A percentile compares a stretch with the other conserved stretches of the same genome.
Conservation (phyloP, 441 rosid genomes). For the Populus hybrid region DNA sequence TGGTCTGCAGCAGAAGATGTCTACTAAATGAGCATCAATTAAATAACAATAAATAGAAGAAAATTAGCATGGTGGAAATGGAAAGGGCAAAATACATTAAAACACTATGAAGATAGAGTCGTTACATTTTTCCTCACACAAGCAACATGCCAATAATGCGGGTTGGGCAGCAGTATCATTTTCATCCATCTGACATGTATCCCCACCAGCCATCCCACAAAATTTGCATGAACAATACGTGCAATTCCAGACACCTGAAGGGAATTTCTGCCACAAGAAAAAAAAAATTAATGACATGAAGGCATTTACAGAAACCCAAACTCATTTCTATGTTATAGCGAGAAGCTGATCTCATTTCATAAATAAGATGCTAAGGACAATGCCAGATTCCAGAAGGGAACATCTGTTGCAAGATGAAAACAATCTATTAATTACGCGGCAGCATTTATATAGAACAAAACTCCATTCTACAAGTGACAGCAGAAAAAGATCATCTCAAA, state of each 20-base stretch:
- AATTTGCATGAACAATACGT: slow-evolving; percentile 84
- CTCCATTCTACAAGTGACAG: background rate
- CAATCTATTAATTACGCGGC: background rate
- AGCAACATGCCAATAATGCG: slow-evolving; percentile 43
- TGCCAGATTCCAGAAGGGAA: background rate
- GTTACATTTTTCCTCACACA: slow-evolving; percentile 91
- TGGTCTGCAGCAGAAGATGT: slow-evolving; percentile 63
- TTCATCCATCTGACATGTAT: slow-evolving; percentile 25
- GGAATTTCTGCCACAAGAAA: slow-evolving; percentile 59
- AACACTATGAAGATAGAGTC: slow-evolving; percentile 18
- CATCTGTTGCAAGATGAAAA: background rate
- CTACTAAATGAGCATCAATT: background rate
- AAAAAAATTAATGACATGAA: slow-evolving; percentile 8
- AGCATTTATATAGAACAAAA: background rate
- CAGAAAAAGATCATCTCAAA: background rate
- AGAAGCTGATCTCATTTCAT: background rate
- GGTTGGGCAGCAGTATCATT: slow-evolving; percentile 23
- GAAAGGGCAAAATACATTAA: slow-evolving; percentile 15
- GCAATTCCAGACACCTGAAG: slow-evolving; percentile 91
- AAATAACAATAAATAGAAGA: background rate
- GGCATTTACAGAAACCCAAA: background rate
- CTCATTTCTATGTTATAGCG: background rate
- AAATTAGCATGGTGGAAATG: slow-evolving; percentile 16
- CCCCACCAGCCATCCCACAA: slow-evolving; percentile 54
- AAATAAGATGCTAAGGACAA: background rate